A percentile compares a stretch with the other conserved stretches of the same genome.
Evolutionary conservation across 805 yeast genomes (phyloP).

Genomic region (Dipodascus albidus): DNA sequence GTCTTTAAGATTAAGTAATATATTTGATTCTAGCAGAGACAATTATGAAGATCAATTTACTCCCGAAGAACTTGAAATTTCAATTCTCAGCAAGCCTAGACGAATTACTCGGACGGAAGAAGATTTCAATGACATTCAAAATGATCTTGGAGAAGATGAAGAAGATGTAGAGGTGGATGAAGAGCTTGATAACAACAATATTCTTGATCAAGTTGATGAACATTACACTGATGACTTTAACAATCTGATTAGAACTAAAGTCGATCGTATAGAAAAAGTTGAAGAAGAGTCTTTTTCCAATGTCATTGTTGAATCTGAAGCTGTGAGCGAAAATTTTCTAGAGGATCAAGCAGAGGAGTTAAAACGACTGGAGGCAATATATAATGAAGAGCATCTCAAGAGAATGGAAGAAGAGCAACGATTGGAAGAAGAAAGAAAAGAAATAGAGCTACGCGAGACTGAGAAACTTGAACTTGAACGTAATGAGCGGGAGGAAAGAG

Average conservation of each 20-base stretch:
- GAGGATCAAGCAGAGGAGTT: not conserved
- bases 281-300: not conserved
- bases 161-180: not conserved
- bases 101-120: not conserved
- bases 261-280: not conserved
- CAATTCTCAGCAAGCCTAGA: not conserved
- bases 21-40: not conserved
- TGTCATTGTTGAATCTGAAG: not conserved
- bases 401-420: not conserved
- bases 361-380: not conserved
- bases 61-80: not conserved
- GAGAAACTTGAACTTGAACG: not conserved
- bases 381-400: not conserved
- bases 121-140: not conserved
- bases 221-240: not conserved
- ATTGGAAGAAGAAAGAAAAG: not conserved
- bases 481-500: not conserved
- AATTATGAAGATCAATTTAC: not conserved
- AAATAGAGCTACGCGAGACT: not conserved
- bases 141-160: not conserved
- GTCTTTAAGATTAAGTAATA: not conserved
- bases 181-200: not conserved
- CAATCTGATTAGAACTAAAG: not conserved
- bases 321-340: not conserved
- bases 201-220: not conserved